A percentile compares a stretch with the other conserved stretches of the same genome.
These are phyloP conservation scores for Lepidium aucheri DNA, from an alignment of 345 rosid genomes.

Conservation along the genomic window DNA sequence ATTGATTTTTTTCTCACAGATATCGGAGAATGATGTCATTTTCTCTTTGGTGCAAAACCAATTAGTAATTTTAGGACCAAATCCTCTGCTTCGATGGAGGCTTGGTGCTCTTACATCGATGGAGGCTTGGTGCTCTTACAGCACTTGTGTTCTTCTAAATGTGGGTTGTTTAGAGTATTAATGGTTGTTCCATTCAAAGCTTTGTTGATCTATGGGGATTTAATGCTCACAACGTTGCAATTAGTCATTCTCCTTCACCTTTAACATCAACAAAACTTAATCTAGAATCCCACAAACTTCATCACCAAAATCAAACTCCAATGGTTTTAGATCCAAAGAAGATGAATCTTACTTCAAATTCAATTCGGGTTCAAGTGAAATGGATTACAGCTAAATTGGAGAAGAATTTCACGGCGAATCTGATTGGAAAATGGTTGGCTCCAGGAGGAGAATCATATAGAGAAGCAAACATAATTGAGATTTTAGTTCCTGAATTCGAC, in stretches of 20 bases:
- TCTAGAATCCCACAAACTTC: not conserved
- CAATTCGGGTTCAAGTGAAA: not conserved
- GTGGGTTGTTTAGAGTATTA: constrained; percentile 68
- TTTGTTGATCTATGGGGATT: constrained; percentile 54
- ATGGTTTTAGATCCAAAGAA: not conserved
- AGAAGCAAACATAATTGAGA: constrained; percentile 47
- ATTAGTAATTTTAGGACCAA: constrained; percentile 31
- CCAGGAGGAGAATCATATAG: constrained; percentile 63
- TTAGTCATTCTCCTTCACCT: constrained; percentile 10
- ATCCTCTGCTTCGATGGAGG: constrained; percentile 57
- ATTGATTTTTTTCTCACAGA: too few relatives aligned
- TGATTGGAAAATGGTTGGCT: constrained; percentile 53
- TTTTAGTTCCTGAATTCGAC: constrained; percentile 51
- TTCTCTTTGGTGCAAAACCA: constrained; percentile 23
- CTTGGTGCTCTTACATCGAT: too few relatives aligned
- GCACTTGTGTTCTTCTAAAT: constrained; percentile 50
- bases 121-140: constrained; percentile 52
- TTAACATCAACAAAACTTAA: not conserved
- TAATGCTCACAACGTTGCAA: constrained; percentile 25
- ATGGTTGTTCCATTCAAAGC: constrained; percentile 46
- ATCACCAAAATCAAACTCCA: constrained; percentile 8
- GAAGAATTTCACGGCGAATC: constrained; percentile 40
- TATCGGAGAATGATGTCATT: constrained; percentile 55
- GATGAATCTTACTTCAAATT: constrained; percentile 9
- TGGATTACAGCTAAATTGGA: constrained; percentile 56